phyloP scores from a whole-genome alignment of 306 rosid genomes.

The Corylus americana region DNA sequence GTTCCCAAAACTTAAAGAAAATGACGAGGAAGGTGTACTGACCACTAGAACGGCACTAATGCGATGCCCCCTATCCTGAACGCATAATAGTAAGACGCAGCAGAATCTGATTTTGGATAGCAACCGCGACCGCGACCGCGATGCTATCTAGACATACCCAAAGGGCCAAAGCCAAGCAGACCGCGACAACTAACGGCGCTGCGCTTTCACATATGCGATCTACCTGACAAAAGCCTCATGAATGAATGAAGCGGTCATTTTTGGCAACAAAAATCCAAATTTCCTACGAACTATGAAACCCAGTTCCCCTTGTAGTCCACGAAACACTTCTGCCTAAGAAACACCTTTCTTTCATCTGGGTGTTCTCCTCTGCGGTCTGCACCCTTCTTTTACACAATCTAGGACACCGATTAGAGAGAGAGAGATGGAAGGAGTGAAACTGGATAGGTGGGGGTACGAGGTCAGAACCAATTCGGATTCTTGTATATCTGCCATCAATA shows the following conservation, averaged over 20 bases:
- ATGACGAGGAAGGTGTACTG: too few species aligned
- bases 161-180: background rate
- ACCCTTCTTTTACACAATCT: background rate
- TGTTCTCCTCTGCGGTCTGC: background rate
- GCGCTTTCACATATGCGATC: background rate
- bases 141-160: background rate
- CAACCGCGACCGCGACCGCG: background rate
- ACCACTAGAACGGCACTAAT: background rate
- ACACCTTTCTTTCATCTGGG: background rate
- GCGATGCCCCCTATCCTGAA: background rate
- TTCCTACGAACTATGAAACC: background rate
- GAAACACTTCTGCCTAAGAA: background rate
- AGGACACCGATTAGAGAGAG: conserved; percentile 3
- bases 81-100: background rate
- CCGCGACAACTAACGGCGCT: background rate
- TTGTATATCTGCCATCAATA: conserved; percentile 75
- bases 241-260: background rate
- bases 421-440: conserved; percentile 54
- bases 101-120: background rate
- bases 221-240: background rate
- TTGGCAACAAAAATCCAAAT: background rate
- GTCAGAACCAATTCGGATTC: conserved; percentile 65
- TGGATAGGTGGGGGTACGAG: conserved; percentile 69
- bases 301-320: background rate
- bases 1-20: too few species aligned